These are phyloP conservation scores for Phytophthora vignae DNA, from an alignment of 352 stramenopile genomes.

Conservation along the genomic window DNA sequence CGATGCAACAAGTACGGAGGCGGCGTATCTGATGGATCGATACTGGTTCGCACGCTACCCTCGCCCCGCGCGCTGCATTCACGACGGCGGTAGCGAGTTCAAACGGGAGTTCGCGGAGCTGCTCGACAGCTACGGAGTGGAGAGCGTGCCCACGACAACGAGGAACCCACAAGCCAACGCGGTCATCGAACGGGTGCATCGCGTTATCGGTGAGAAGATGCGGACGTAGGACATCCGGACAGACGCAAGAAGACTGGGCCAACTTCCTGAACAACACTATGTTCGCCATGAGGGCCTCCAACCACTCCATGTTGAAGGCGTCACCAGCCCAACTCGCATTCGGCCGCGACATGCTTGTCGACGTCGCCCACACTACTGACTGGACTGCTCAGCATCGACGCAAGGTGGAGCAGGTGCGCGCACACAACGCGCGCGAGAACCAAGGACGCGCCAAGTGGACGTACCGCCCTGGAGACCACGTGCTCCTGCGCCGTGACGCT, in stretches of 20 bases:
- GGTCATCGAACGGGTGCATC: conserved; percentile 10
- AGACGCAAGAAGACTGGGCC: conserved; percentile 1
- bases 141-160: background rate
- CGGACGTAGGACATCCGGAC: background rate
- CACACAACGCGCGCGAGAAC: background rate
- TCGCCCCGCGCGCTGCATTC: background rate
- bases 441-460: background rate
- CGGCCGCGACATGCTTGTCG: conserved; percentile 1
- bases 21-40: background rate
- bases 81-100: conserved; percentile 5
- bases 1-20: background rate
- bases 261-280: conserved; percentile 12
- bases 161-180: conserved; percentile 10
- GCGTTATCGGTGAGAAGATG: conserved; percentile 13
- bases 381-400: background rate
- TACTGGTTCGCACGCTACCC: conserved; percentile 10
- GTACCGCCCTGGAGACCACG: background rate
- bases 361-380: background rate
- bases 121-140: conserved; percentile 6
- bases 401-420: background rate
- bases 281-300: background rate
- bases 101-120: conserved; percentile 2
- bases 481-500: background rate
- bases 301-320: conserved; percentile 3
- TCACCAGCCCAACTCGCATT: conserved; percentile 12